A percentile compares a stretch with the other conserved stretches of the same genome.
These are phyloP conservation scores for Nakaseomyces nivariensis DNA, from an alignment of 1,139 yeast species.

Conservation along the genomic window DNA sequence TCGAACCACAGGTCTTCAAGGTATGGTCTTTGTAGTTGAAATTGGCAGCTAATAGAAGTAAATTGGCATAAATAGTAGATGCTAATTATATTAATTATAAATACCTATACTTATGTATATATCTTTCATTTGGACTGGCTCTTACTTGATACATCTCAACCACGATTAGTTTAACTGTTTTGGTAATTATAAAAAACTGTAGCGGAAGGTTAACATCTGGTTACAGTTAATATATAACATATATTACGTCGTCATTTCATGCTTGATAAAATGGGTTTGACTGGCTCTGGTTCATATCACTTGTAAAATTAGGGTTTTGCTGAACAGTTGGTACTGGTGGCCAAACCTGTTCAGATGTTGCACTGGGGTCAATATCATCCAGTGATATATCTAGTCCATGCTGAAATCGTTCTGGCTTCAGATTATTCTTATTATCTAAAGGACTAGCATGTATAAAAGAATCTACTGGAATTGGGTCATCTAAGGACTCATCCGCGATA, in stretches of 20 bases:
- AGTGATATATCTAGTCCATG: neutral
- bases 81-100: neutral
- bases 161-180: too few species aligned
- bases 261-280: conserved; percentile 1
- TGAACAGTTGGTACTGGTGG: neutral
- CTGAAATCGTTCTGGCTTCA: neutral
- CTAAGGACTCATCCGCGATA: neutral
- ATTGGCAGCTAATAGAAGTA: neutral
- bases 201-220: neutral
- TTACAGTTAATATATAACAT: too few species aligned
- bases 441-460: conserved; percentile 1
- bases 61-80: too few species aligned
- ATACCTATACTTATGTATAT: neutral
- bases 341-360: neutral
- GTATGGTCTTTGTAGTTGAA: conserved; percentile 25
- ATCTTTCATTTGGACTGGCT: neutral
- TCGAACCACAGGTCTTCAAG: conserved; percentile 25
- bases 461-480: conserved; percentile 2
- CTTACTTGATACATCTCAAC: too few species aligned
- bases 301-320: neutral
- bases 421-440: neutral
- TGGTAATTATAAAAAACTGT: too few species aligned
- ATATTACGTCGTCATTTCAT: neutral
- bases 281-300: neutral
- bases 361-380: neutral